phyloP scores from a whole-genome alignment of 345 rosid genomes.

The Ceriops tagal region DNA sequence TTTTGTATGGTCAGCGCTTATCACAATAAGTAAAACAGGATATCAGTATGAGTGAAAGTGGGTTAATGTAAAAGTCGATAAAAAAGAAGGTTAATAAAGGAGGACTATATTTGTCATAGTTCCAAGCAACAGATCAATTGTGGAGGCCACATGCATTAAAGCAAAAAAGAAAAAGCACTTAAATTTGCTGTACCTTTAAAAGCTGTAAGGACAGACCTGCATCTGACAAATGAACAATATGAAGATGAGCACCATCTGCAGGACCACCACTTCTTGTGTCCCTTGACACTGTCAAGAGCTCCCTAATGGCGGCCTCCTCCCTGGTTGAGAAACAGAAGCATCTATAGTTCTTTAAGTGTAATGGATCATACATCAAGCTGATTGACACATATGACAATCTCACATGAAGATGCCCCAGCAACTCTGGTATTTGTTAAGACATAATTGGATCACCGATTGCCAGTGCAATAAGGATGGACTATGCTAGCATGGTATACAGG shows the following conservation, averaged over 20 bases:
- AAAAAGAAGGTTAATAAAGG: background rate
- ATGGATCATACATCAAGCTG: background rate
- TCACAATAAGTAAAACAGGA: background rate
- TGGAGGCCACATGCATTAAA: background rate
- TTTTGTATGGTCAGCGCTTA: background rate
- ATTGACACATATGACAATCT: background rate
- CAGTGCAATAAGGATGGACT: no score
- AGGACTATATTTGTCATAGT: background rate
- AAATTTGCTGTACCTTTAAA: constrained; percentile 49
- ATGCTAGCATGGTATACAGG: background rate
- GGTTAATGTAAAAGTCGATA: background rate
- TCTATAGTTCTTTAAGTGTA: background rate
- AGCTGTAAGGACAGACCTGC: constrained; percentile 70
- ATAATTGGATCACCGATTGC: background rate
- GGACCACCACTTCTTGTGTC: constrained; percentile 69
- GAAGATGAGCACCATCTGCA: constrained; percentile 94
- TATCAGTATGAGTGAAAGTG: background rate
- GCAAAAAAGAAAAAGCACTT: constrained; percentile 1
- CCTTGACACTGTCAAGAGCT: constrained; percentile 59
- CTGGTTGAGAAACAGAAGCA: constrained; percentile 32
- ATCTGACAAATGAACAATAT: constrained; percentile 89
- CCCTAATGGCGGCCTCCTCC: constrained; percentile 86
- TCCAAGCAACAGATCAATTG: background rate
- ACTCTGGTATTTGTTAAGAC: background rate
- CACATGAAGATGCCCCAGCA: background rate